Evolutionary conservation across 1,284 basidiomycete species (phyloP), one percentile per base, ranked within the genome.

Genomic region (Fomitopsis palustris): DNA sequence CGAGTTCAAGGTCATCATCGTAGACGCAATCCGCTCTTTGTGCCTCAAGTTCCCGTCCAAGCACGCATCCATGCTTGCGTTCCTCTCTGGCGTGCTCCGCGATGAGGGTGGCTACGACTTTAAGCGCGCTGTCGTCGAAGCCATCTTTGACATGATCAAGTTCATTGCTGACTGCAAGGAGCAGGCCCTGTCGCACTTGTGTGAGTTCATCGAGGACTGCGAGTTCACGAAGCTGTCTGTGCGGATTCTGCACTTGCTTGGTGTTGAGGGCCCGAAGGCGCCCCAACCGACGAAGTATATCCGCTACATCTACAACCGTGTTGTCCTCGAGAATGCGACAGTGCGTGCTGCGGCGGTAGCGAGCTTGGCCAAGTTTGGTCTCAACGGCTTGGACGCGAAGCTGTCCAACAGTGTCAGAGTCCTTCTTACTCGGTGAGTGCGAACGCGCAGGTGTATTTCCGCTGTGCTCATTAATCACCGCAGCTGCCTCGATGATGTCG

Each of bases 101-200:
- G 96, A 98, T 70, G 97, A 99, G 76, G 97, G 97, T 58, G 97
- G 97, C 21, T 99, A 98, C 76, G 97, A 99, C 72, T 99, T 98
- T 83, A 99, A 99, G 80, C 92, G 96, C 53, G 95, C 96, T 3
- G 95, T 99, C 47, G 96, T 99, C 41, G 97, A 99, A 75, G 96
- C 97, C 49, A 99, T 99, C 73, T 99, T 99, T 74, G 96, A 99
- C 76, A 99, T 99, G 97, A 94, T 99, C 83, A 97, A 96, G 74
- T 98, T 88, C 77, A 98, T 99, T 70, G 79, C 81, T 51, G 96
- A 98, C 61, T 93, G 90, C 78, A 97, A 98, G 76, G 97, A 98
- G 72, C 91, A 90, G 76, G 97, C 97, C 1, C 85, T 99, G 45
- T 95, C 95, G 12, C 95, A 99, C 72, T 85, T 99, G n/a, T 99